These are phyloP conservation scores for Tribonema minus DNA, from an alignment of 108 stramenopile species.

Conservation along the genomic window DNA sequence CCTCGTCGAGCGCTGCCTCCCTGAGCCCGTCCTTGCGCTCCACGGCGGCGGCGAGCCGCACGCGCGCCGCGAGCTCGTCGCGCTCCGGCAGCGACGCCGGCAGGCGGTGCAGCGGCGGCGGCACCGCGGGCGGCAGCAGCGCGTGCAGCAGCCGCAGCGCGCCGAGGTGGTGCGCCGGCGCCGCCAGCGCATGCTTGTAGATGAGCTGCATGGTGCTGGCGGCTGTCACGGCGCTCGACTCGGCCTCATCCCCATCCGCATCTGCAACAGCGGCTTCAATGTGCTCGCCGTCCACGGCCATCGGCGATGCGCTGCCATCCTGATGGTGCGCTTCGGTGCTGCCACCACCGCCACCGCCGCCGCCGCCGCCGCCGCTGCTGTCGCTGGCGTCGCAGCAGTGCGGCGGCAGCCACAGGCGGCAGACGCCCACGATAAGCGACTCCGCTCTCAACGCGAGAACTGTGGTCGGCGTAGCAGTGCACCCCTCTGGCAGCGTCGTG, in stretches of 20 bases:
- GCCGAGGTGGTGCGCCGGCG: conserved; percentile 14
- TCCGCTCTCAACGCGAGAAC: conserved; percentile 26
- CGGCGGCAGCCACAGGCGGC: conserved; percentile 30
- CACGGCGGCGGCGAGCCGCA: conserved; percentile 12
- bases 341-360: neutral
- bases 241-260: neutral
- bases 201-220: conserved; percentile 6
- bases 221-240: too few relatives aligned
- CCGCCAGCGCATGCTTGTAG: conserved; percentile 12
- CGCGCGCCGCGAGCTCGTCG: conserved; percentile 1
- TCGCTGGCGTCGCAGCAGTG: too few relatives aligned
- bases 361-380: neutral
- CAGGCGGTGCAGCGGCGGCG: conserved; percentile 19
- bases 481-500: too few relatives aligned
- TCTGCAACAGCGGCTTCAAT: neutral
- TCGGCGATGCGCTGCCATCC: neutral
- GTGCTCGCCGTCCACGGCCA: neutral
- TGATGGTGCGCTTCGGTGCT: neutral
- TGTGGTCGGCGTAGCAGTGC: too few relatives aligned
- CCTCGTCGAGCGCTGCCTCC: conserved; percentile 6
- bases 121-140: conserved; percentile 15
- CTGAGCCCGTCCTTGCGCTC: conserved; percentile 20
- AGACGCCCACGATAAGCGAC: conserved; percentile 11
- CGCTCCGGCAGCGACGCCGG: neutral
- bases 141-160: conserved; percentile 6